Conservation (phyloP, 2,329 filamentous ascomycete genomes). For the Ustulina deusta region DNA sequence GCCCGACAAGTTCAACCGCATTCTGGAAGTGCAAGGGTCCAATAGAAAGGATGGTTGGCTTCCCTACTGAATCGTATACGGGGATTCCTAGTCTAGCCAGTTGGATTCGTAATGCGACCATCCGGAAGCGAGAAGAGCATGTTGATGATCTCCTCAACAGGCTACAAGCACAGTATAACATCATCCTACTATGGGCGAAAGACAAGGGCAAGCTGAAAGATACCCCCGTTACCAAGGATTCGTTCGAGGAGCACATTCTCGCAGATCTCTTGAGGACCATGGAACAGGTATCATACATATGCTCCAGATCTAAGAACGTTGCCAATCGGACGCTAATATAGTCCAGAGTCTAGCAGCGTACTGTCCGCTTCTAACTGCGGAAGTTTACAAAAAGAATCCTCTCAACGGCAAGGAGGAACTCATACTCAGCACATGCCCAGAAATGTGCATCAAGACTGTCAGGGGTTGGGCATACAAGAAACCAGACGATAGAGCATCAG, state of each 20-base stretch:
- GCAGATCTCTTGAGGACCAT: neutral
- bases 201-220: conserved; percentile 14
- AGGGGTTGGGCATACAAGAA: conserved; percentile 24
- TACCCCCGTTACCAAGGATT: neutral
- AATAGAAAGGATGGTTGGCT: conserved; percentile 23
- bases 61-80: conserved; percentile 32
- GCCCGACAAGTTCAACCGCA: conserved; percentile 35
- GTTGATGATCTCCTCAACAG: conserved; percentile 28
- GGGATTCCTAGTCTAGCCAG: conserved; percentile 35
- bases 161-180: conserved; percentile 32
- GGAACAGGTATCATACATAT: conserved; percentile 11
- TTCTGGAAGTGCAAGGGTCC: conserved; percentile 30
- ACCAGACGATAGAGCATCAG: conserved; percentile 16
- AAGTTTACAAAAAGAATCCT: conserved; percentile 10
- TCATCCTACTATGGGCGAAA: conserved; percentile 31
- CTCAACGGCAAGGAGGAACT: neutral
- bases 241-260: conserved; percentile 11
- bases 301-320: neutral
- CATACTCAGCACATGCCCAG: neutral
- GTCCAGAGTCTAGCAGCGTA: neutral
- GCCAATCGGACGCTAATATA: neutral
- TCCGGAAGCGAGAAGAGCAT: conserved; percentile 32
- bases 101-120: conserved; percentile 36
- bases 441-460: conserved; percentile 5
- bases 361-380: neutral